phyloP scores from a whole-genome alignment of 768 basidiomycete species.

The Rhodosporidiobolus sp. region DNA sequence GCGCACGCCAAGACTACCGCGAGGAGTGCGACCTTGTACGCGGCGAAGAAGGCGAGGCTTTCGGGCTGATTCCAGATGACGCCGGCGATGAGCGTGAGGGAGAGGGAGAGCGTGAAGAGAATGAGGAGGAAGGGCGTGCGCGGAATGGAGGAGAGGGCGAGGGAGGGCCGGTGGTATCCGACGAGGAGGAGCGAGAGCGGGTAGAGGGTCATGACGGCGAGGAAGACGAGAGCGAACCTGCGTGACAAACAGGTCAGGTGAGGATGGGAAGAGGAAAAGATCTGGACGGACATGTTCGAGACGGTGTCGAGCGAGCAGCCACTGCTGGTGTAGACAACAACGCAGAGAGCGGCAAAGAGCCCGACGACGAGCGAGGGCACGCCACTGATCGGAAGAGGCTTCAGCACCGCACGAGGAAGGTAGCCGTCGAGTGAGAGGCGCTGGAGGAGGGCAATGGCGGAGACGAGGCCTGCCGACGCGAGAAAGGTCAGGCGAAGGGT shows the following conservation, averaged over 20 bases:
- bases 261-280: slow-evolving; percentile 28
- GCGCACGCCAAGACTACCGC: slow-evolving; percentile 56
- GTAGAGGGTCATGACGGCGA: slow-evolving; percentile 56
- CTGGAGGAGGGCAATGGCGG: slow-evolving; percentile 1
- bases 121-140: slow-evolving; percentile 20
- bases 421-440: slow-evolving; percentile 54
- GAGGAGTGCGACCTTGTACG: slow-evolving; percentile 60
- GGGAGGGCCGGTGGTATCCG: slow-evolving; percentile 7
- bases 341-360: slow-evolving; percentile 56
- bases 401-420: slow-evolving; percentile 58
- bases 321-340: slow-evolving; percentile 60
- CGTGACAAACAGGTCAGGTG: background rate
- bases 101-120: slow-evolving; percentile 6
- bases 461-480: slow-evolving; percentile 50
- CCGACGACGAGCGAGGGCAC: slow-evolving; percentile 59
- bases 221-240: slow-evolving; percentile 61
- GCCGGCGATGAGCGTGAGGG: slow-evolving; percentile 19
- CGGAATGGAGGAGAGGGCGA: background rate
- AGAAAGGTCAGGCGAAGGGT: slow-evolving; percentile 62
- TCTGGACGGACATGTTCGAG: slow-evolving; percentile 49
- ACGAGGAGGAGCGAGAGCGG: slow-evolving; percentile 26
- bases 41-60: slow-evolving; percentile 56
- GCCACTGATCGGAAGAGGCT: slow-evolving; percentile 55
- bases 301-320: slow-evolving; percentile 58
- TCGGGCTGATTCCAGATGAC: slow-evolving; percentile 6